Evolutionary conservation across 1,139 yeast genomes (phyloP).

Genomic region (Candida gigantensis): DNA sequence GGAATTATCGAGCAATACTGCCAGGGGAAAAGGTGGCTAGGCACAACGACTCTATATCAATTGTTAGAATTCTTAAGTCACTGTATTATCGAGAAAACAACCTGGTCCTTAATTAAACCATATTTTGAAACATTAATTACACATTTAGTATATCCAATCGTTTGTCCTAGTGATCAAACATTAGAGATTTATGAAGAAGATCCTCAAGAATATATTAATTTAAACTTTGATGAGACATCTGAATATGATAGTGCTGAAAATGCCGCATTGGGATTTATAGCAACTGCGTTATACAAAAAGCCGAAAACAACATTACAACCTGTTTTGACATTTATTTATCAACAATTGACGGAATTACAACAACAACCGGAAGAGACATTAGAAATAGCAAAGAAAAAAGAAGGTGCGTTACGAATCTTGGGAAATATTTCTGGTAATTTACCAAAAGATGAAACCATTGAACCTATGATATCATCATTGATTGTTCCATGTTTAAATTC

Average conservation of each 20-base stretch:
- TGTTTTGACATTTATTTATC: slow-evolving; percentile 65
- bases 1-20: slow-evolving; percentile 77
- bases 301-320: slow-evolving; percentile 61
- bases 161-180: slow-evolving; percentile 69
- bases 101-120: slow-evolving; percentile 75
- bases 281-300: slow-evolving; percentile 68
- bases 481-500: slow-evolving; percentile 75
- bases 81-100: slow-evolving; percentile 61
- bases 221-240: slow-evolving; percentile 68
- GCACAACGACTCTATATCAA: slow-evolving; percentile 65
- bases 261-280: slow-evolving; percentile 64
- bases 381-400: slow-evolving; percentile 69
- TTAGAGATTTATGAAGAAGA: slow-evolving; percentile 82
- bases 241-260: slow-evolving; percentile 63
- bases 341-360: slow-evolving; percentile 46
- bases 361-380: slow-evolving; percentile 43
- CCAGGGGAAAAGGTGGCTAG: slow-evolving; percentile 62
- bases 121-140: slow-evolving; percentile 65
- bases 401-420: slow-evolving; percentile 77
- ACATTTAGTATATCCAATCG: slow-evolving; percentile 76
- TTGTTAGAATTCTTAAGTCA: slow-evolving; percentile 72
- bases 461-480: slow-evolving; percentile 59
- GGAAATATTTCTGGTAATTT: slow-evolving; percentile 71
- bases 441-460: slow-evolving; percentile 60
- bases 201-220: slow-evolving; percentile 87